These are phyloP conservation scores for Zalerion maritima DNA, from an alignment of 495 filamentous ascomycete genomes.

Conservation along the genomic window DNA sequence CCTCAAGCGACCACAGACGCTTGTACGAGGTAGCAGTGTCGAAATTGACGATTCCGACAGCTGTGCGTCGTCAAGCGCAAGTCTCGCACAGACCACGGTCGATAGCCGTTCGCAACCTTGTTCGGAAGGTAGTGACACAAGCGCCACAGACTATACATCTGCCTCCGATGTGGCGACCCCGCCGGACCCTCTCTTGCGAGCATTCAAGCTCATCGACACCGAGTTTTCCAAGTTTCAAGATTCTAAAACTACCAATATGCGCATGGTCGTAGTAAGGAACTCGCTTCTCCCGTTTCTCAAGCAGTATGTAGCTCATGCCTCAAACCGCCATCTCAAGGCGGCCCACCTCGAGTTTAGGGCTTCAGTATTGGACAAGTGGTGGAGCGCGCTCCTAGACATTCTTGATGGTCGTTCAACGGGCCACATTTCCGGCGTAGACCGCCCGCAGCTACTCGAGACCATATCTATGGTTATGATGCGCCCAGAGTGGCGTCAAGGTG, in stretches of 20 bases:
- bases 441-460: constrained; percentile 72
- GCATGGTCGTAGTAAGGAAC: constrained; percentile 65
- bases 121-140: constrained; percentile 19
- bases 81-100: constrained; percentile 38
- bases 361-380: constrained; percentile 86
- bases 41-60: constrained; percentile 34
- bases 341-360: constrained; percentile 60
- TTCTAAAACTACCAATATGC: constrained; percentile 58
- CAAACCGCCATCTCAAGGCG: constrained; percentile 39
- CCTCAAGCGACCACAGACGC: constrained; percentile 20
- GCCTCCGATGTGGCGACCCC: constrained; percentile 28
- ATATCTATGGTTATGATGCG: constrained; percentile 77
- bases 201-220: constrained; percentile 66
- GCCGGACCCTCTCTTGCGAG: constrained; percentile 80
- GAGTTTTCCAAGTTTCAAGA: constrained; percentile 72
- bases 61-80: constrained; percentile 25
- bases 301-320: constrained; percentile 54
- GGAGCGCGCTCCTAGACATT: constrained; percentile 79
- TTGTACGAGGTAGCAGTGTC: constrained; percentile 37
- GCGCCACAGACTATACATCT: too few relatives aligned
- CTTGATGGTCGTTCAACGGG: constrained; percentile 40
- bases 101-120: constrained; percentile 45
- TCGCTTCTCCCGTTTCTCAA: constrained; percentile 74
- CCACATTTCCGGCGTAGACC: constrained; percentile 54
- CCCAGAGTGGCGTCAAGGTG: constrained; percentile 74